Percentiles rank a stretch among this genome's conserved stretches.
phyloP scores from a whole-genome alignment of 2,329 filamentous ascomycete genomes.

The Calonectria naviculata region DNA sequence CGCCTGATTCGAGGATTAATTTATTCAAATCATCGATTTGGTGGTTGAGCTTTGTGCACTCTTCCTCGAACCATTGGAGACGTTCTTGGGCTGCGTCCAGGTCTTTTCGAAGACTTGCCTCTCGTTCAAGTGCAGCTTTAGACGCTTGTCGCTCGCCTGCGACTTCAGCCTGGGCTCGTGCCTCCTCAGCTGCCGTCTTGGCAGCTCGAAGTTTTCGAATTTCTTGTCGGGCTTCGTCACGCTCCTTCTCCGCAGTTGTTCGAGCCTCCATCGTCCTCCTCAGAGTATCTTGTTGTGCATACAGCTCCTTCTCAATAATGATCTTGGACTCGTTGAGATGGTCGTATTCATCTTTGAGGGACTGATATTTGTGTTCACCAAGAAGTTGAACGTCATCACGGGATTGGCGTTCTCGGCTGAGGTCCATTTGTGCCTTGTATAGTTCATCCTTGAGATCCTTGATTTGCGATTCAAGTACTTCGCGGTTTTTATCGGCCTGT shows the following conservation, averaged over 20 bases:
- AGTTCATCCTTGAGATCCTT: constrained; percentile 88
- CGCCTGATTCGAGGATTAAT: constrained; percentile 88
- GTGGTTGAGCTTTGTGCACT: constrained; percentile 79
- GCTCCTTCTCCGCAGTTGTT: constrained; percentile 83
- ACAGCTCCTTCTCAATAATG: constrained; percentile 97
- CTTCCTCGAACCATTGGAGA: constrained; percentile 81
- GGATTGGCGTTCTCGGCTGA: constrained; percentile 92
- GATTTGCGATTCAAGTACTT: constrained; percentile 87
- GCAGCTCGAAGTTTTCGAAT: constrained; percentile 84
- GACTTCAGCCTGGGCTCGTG: constrained; percentile 83
- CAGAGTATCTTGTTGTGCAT: constrained; percentile 92
- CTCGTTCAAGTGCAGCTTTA: constrained; percentile 81
- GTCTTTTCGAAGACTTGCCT: constrained; percentile 81
- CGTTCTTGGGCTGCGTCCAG: constrained; percentile 82
- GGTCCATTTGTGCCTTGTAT: constrained; percentile 85
- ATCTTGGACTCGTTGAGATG: constrained; percentile 94
- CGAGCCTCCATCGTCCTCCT: constrained; percentile 87
- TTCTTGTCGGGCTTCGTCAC: constrained; percentile 89
- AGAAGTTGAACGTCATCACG: constrained; percentile 93
- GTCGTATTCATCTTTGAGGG: constrained; percentile 86
- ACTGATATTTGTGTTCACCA: constrained; percentile 86
- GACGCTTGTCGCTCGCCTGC: constrained; percentile 84
- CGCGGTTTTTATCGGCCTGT: constrained; percentile 83
- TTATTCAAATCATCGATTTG: constrained; percentile 89
- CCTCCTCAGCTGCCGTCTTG: constrained; percentile 87